phyloP scores from a whole-genome alignment of 441 rosid species.

The Lepidium campestre region DNA sequence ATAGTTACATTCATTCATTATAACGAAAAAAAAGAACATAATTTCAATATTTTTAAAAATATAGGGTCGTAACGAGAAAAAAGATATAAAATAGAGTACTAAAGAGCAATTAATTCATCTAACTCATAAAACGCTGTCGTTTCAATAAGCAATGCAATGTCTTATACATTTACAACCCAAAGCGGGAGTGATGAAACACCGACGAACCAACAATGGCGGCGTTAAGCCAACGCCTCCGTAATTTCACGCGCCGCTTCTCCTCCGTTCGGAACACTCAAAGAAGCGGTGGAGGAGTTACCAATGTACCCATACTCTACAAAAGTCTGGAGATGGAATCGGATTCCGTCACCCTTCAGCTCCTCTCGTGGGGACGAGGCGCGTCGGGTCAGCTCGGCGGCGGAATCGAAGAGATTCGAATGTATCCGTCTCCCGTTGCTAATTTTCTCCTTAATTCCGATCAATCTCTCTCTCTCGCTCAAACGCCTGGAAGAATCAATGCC shows the following conservation, averaged over 20 bases:
- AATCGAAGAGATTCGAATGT: conserved; percentile 61
- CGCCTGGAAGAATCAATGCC: conserved; percentile 57
- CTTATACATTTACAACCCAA: neutral
- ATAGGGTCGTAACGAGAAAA: neutral
- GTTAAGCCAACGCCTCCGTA: conserved; percentile 21
- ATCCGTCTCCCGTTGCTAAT: conserved; percentile 65
- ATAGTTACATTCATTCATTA: neutral
- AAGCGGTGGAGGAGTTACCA: conserved; percentile 22
- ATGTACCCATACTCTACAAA: conserved; percentile 44
- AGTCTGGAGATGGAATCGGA: conserved; percentile 32
- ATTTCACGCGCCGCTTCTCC: conserved; percentile 21
- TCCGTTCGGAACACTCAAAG: conserved; percentile 1
- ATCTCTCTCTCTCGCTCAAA: conserved; percentile 43
- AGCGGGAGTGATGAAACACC: conserved; percentile 13
- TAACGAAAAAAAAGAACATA: neutral
- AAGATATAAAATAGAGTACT: neutral
- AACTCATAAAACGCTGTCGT: neutral
- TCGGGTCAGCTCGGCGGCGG: conserved; percentile 95
- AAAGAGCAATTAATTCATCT: neutral
- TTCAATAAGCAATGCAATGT: neutral
- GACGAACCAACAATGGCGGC: conserved; percentile 14
- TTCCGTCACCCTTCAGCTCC: conserved; percentile 47
- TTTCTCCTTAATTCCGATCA: conserved; percentile 41
- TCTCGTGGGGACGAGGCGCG: conserved; percentile 91
- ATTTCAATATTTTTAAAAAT: neutral